Evolutionary conservation across 192 early-diverging fungal genomes (phyloP).

Genomic region (Mortierella hygrophila): DNA sequence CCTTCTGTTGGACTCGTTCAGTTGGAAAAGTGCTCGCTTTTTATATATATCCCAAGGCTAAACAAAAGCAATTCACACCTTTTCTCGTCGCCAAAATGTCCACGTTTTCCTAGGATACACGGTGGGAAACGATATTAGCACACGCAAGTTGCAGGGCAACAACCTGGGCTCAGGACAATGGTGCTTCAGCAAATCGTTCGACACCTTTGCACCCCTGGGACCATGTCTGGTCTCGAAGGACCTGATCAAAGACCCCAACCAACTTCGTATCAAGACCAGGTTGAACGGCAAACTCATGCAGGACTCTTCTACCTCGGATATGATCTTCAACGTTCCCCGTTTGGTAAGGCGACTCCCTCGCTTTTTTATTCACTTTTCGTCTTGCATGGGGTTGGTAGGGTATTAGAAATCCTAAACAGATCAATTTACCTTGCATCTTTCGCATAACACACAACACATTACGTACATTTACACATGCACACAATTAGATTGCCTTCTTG

Average conservation of each 20-base stretch:
- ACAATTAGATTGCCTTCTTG: constrained; percentile 59
- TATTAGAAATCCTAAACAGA: constrained; percentile 5
- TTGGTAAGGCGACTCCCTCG: constrained; percentile 45
- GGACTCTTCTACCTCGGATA: constrained; percentile 64
- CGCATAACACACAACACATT: background rate
- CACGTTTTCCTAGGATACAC: constrained; percentile 61
- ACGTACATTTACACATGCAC: background rate
- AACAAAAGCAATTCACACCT: background rate
- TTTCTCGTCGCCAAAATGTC: background rate
- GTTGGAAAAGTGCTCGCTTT: background rate
- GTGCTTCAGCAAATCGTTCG: constrained; percentile 74
- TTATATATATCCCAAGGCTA: no score
- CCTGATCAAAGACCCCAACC: constrained; percentile 64
- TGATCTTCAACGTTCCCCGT: constrained; percentile 68
- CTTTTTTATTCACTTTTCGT: background rate
- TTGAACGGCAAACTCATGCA: constrained; percentile 66
- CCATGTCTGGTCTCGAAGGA: constrained; percentile 66
- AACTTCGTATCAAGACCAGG: constrained; percentile 57
- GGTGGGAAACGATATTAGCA: constrained; percentile 70
- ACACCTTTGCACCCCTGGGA: constrained; percentile 71
- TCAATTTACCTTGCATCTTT: background rate
- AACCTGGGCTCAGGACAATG: constrained; percentile 64
- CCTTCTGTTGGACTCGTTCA: background rate
- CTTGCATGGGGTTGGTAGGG: background rate
- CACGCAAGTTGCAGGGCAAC: constrained; percentile 68